Conservation (phyloP, 2,329 filamentous ascomycete species). For the Rachicladosporium sp. region DNA sequence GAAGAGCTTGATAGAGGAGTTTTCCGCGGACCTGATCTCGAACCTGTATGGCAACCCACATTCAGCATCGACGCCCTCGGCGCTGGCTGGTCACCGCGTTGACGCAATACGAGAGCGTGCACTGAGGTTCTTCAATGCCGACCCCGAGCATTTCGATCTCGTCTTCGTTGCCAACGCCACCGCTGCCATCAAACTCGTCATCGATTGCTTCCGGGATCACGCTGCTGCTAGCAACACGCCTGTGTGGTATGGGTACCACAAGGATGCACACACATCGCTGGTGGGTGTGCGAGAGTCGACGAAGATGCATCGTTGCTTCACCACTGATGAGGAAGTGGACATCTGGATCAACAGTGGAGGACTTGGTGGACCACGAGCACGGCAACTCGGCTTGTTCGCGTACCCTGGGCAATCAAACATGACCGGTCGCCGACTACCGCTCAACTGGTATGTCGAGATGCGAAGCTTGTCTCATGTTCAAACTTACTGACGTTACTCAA, state of each 20-base stretch:
- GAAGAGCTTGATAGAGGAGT: constrained; percentile 43
- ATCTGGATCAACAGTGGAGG: constrained; percentile 31
- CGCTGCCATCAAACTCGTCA: constrained; percentile 50
- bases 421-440: constrained; percentile 25
- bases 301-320: constrained; percentile 27
- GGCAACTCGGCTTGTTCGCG: constrained; percentile 24
- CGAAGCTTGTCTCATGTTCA: constrained; percentile 2
- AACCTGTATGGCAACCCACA: constrained; percentile 59
- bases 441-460: constrained; percentile 19
- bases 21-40: constrained; percentile 41
- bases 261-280: constrained; percentile 49
- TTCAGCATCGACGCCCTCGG: constrained; percentile 49
- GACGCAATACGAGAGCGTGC: constrained; percentile 43
- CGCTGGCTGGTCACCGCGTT: constrained; percentile 44
- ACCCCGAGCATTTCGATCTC: constrained; percentile 46
- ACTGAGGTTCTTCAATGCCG: constrained; percentile 48
- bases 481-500: constrained; percentile 12
- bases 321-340: constrained; percentile 28
- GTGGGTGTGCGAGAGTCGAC: constrained; percentile 27
- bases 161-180: constrained; percentile 52
- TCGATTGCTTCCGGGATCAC: constrained; percentile 44
- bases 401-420: constrained; percentile 29
- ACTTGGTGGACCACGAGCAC: constrained; percentile 18
- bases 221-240: constrained; percentile 33
- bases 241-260: constrained; percentile 49